Percentiles rank a stretch among this genome's conserved stretches.
Evolutionary conservation across 169 alveolate genomes (phyloP).

Genomic region (Plasmodium gallinaceum): DNA sequence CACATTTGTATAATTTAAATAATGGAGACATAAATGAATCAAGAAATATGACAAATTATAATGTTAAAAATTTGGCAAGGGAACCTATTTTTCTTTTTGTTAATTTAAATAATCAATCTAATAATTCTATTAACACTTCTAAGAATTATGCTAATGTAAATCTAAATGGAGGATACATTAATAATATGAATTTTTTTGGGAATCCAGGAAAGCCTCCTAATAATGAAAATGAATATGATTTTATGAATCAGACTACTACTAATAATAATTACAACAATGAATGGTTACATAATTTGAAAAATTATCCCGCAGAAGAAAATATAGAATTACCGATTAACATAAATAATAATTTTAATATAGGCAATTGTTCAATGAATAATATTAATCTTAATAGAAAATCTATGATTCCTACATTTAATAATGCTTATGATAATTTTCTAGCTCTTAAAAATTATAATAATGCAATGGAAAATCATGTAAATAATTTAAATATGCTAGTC

Average conservation of each 20-base stretch:
- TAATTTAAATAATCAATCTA: slow-evolving; percentile 7
- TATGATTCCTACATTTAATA: slow-evolving; percentile 7
- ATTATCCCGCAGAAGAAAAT: slow-evolving; percentile 9
- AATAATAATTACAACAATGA: slow-evolving; percentile 1
- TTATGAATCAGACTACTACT: background rate
- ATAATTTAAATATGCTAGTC: slow-evolving; percentile 29
- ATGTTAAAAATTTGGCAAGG: background rate
- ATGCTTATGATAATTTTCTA: background rate
- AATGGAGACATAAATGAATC: background rate
- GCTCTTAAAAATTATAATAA: background rate
- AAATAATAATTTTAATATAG: slow-evolving; percentile 2
- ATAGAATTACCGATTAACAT: slow-evolving; percentile 5
- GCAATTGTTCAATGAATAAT: slow-evolving; percentile 3
- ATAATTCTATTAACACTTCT: background rate
- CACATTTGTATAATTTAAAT: background rate
- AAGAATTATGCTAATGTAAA: slow-evolving; percentile 6
- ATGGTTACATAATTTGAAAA: slow-evolving; percentile 5
- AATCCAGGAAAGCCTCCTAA: background rate
- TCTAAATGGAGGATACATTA: background rate
- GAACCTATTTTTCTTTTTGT: background rate
- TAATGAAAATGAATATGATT: background rate
- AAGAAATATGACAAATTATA: background rate
- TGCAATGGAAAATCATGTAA: slow-evolving; percentile 9
- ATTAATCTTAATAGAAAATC: background rate
- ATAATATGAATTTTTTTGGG: slow-evolving; percentile 8